phyloP scores from a whole-genome alignment of 495 filamentous ascomycete genomes.

The Talaromyces wortmannii region DNA sequence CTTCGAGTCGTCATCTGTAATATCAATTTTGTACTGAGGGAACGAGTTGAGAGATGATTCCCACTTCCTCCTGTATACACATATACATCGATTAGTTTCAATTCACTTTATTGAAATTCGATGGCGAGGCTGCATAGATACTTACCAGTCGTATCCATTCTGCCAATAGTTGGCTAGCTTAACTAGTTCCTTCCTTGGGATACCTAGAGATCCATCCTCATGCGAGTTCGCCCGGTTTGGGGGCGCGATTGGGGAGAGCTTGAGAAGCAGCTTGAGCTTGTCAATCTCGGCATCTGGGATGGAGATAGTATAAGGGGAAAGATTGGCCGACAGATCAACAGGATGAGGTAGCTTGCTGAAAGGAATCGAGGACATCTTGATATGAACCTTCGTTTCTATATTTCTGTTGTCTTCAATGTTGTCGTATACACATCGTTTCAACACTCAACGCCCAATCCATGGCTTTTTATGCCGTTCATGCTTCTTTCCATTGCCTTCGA shows the following conservation, averaged over 20 bases:
- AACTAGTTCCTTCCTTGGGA: conserved; percentile 14
- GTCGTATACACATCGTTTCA: no score
- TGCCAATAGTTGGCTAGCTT: conserved; percentile 46
- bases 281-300: conserved; percentile 37
- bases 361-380: background rate
- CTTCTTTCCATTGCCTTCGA: no score
- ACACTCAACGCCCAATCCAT: no score
- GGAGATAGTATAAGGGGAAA: conserved; percentile 27
- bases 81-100: background rate
- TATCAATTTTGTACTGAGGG: conserved; percentile 49
- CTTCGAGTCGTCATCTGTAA: conserved; percentile 24
- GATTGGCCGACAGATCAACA: background rate
- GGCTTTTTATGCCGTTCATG: no score
- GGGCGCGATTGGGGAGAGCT: conserved; percentile 43
- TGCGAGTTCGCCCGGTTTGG: conserved; percentile 32
- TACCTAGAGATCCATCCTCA: background rate
- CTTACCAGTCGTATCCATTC: conserved; percentile 34
- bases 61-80: conserved; percentile 29
- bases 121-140: background rate
- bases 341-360: background rate
- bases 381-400: background rate
- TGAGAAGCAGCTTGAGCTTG: conserved; percentile 41
- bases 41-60: conserved; percentile 55
- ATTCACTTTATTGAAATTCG: no score
- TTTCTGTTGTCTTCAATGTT: no score